Conservation (phyloP, 1,139 yeast species). For the Zygosaccharomyces sapae region DNA sequence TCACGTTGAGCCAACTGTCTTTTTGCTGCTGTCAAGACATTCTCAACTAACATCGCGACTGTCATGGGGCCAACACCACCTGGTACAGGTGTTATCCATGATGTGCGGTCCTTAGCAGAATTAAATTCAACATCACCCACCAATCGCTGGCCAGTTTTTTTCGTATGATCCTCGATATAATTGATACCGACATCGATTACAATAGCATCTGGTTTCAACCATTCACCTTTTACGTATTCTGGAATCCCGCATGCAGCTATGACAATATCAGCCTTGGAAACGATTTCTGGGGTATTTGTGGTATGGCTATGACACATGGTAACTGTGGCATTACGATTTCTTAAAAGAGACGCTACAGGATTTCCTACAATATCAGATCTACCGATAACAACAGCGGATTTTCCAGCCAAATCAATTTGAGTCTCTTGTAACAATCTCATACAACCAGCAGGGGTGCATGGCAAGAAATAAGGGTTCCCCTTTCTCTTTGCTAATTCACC, state of each 20-base stretch:
- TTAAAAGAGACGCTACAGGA: constrained; percentile 69
- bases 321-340: constrained; percentile 70
- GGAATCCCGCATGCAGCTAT: constrained; percentile 77
- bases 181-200: constrained; percentile 80
- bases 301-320: constrained; percentile 67
- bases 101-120: constrained; percentile 52
- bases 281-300: constrained; percentile 46
- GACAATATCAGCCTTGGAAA: constrained; percentile 64
- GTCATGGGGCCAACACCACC: constrained; percentile 94
- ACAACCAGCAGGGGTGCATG: constrained; percentile 79
- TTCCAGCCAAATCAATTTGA: constrained; percentile 55
- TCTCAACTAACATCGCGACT: constrained; percentile 73
- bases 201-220: constrained; percentile 65
- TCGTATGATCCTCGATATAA: constrained; percentile 58
- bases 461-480: constrained; percentile 65
- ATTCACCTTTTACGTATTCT: constrained; percentile 65
- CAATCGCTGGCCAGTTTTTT: constrained; percentile 60
- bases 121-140: constrained; percentile 77
- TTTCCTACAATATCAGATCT: constrained; percentile 82
- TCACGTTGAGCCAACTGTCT: constrained; percentile 42
- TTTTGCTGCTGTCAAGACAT: constrained; percentile 63
- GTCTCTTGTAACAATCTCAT: constrained; percentile 64
- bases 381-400: constrained; percentile 73
- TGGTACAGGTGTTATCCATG: constrained; percentile 74
- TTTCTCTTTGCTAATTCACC: constrained; percentile 73